A percentile compares a stretch with the other conserved stretches of the same genome.
Evolutionary conservation across 2,329 filamentous ascomycete species (phyloP).

Genomic region (Alternaria rosae): DNA sequence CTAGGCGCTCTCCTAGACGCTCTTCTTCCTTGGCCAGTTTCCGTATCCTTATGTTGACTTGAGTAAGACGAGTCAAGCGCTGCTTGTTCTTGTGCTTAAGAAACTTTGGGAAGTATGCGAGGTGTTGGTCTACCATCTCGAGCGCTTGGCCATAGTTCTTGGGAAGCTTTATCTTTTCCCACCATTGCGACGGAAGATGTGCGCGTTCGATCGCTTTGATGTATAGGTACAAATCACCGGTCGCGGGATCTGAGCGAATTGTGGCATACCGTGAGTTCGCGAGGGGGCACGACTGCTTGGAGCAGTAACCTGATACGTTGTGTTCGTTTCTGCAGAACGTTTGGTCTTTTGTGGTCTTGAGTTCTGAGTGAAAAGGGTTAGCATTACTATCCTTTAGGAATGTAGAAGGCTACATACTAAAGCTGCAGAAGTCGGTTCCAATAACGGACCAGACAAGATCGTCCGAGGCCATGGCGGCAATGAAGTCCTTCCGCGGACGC

Average conservation of each 20-base stretch:
- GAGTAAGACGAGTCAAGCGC: conserved; percentile 86
- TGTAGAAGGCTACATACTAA: conserved; percentile 56
- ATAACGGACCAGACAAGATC: conserved; percentile 94
- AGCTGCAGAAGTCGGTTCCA: conserved; percentile 93
- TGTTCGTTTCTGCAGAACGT: conserved; percentile 91
- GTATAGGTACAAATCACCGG: conserved; percentile 88
- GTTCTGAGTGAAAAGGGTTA: conserved; percentile 51
- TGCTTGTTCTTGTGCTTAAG: conserved; percentile 96
- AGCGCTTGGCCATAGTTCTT: conserved; percentile 91
- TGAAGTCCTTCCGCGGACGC: not conserved
- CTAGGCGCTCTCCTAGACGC: conserved; percentile 83
- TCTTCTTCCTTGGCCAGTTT: conserved; percentile 88
- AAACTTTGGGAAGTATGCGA: conserved; percentile 93
- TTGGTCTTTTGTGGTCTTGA: conserved; percentile 72
- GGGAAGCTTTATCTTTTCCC: conserved; percentile 90
- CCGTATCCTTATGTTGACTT: conserved; percentile 81
- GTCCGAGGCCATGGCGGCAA: conserved; percentile 60
- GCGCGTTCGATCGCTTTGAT: conserved; percentile 82
- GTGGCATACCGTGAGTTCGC: conserved; percentile 94
- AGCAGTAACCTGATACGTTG: conserved; percentile 60
- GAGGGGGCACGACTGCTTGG: conserved; percentile 77
- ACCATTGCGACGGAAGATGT: conserved; percentile 85
- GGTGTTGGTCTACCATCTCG: conserved; percentile 68
- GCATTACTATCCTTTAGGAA: not conserved
- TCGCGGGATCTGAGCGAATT: conserved; percentile 80